Evolutionary conservation across 2,329 filamentous ascomycete genomes (phyloP).

Genomic region (Tolypocladium ovalisporum): DNA sequence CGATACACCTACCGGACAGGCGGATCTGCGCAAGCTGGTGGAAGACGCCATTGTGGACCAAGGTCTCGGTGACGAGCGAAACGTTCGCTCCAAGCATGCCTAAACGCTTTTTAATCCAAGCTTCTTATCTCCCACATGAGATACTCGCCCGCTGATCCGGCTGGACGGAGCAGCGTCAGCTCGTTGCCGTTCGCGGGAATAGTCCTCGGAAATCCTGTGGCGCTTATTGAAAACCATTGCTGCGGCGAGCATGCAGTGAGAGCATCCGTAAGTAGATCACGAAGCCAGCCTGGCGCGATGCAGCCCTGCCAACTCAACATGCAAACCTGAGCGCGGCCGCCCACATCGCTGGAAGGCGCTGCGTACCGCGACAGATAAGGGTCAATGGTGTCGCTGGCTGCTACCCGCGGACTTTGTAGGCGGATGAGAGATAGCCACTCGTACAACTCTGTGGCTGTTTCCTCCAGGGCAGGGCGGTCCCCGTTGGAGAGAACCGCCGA

Average conservation of each 20-base stretch:
- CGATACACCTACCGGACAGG: slow-evolving; percentile 68
- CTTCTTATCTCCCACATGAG: slow-evolving; percentile 48
- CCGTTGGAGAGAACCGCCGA: slow-evolving; percentile 17
- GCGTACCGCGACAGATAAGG: slow-evolving; percentile 58
- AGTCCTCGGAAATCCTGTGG: slow-evolving; percentile 38
- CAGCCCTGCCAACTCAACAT: slow-evolving; percentile 51
- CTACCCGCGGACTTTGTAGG: slow-evolving; percentile 54
- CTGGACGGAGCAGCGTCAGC: slow-evolving; percentile 42
- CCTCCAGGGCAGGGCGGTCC: slow-evolving; percentile 44
- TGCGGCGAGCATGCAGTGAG: slow-evolving; percentile 30
- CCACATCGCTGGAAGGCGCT: slow-evolving; percentile 31
- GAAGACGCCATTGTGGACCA: slow-evolving; percentile 67
- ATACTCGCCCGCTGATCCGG: slow-evolving; percentile 38
- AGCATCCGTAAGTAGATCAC: slow-evolving; percentile 33
- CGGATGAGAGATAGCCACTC: slow-evolving; percentile 66
- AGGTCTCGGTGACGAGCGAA: slow-evolving; percentile 50
- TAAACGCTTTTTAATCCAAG: slow-evolving; percentile 29
- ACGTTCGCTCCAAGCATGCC: slow-evolving; percentile 49
- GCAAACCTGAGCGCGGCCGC: slow-evolving; percentile 24
- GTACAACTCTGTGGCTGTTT: slow-evolving; percentile 52
- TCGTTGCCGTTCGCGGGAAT: slow-evolving; percentile 34
- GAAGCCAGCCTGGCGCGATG: slow-evolving; percentile 41
- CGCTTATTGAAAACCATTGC: slow-evolving; percentile 45
- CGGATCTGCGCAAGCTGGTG: slow-evolving; percentile 65
- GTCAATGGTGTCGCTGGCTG: slow-evolving; percentile 48